These are phyloP conservation scores for Hyphodiscus sp. DNA, from an alignment of 2,329 filamentous ascomycete genomes.

Conservation along the genomic window DNA sequence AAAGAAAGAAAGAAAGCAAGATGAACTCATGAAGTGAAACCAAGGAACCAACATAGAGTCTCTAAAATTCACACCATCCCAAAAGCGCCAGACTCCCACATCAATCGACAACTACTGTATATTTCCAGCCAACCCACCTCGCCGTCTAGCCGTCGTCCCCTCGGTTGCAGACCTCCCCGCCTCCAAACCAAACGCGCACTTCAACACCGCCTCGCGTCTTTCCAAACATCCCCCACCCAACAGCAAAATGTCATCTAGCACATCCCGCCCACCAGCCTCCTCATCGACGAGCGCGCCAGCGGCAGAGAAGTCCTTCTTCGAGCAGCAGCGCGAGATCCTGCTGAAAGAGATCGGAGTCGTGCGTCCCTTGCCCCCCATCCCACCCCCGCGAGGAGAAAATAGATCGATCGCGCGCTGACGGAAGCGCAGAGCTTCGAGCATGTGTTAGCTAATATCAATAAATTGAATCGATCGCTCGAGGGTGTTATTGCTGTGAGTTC, in stretches of 20 bases:
- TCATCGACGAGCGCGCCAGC: slow-evolving; percentile 10
- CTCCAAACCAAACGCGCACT: background rate
- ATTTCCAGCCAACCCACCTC: too few relatives aligned
- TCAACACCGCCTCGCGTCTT: background rate
- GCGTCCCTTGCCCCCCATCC: slow-evolving; percentile 18
- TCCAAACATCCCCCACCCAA: background rate
- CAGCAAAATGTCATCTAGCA: slow-evolving; percentile 21
- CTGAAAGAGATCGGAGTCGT: slow-evolving; percentile 69
- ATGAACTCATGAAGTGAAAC: too few relatives aligned
- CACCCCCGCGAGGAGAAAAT: too few relatives aligned
- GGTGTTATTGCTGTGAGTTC: slow-evolving; percentile 73
- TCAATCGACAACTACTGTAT: too few relatives aligned
- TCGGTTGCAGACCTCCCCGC: too few relatives aligned
- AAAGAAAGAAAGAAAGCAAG: too few relatives aligned
- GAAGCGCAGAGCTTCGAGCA: slow-evolving; percentile 66
- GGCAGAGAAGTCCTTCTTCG: slow-evolving; percentile 59
- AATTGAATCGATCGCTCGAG: slow-evolving; percentile 85
- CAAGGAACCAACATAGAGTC: too few relatives aligned
- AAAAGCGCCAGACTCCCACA: too few relatives aligned
- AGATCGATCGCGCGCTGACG: background rate
- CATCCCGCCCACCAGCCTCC: slow-evolving; percentile 12
- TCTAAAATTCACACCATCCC: too few relatives aligned
- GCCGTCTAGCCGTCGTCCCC: too few relatives aligned
- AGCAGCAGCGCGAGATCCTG: slow-evolving; percentile 66
- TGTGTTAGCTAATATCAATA: slow-evolving; percentile 93